These are phyloP conservation scores for Fusarium redolens DNA, from an alignment of 2,329 filamentous ascomycete species.

Conservation along the genomic window DNA sequence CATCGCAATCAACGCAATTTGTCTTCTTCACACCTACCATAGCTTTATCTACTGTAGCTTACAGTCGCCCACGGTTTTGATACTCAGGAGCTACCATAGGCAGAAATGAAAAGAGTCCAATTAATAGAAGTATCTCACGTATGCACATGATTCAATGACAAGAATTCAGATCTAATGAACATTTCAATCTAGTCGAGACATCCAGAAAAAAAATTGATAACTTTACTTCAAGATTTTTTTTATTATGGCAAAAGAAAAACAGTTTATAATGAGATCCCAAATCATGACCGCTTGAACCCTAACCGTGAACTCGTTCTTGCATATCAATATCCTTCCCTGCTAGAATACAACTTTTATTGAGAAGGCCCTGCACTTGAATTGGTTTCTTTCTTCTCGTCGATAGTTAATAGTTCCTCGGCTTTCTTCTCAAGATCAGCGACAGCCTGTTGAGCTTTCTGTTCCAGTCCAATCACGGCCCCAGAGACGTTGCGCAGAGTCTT, in stretches of 20 bases:
- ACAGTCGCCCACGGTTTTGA: not conserved
- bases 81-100: not conserved
- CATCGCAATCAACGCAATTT: constrained; percentile 22
- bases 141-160: not conserved
- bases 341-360: constrained; percentile 28
- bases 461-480: constrained; percentile 51
- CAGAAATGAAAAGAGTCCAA: not conserved
- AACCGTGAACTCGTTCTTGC: constrained; percentile 40
- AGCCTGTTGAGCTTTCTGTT: constrained; percentile 45
- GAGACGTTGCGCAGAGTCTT: constrained; percentile 57
- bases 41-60: not conserved
- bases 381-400: constrained; percentile 33
- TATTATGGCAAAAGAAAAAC: constrained; percentile 24
- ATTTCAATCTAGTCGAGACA: not conserved
- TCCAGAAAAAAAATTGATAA: not conserved
- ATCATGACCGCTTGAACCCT: constrained; percentile 40
- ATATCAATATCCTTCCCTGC: constrained; percentile 23
- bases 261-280: constrained; percentile 29
- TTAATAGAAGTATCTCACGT: not conserved
- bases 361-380: constrained; percentile 11
- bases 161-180: not conserved
- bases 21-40: not conserved
- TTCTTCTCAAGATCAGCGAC: constrained; percentile 39
- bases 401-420: constrained; percentile 20
- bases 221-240: constrained; percentile 2